Evolutionary conservation across 805 yeast genomes (phyloP), one percentile per base, ranked within the genome.

Genomic region (Yamadazyma sp.): DNA sequence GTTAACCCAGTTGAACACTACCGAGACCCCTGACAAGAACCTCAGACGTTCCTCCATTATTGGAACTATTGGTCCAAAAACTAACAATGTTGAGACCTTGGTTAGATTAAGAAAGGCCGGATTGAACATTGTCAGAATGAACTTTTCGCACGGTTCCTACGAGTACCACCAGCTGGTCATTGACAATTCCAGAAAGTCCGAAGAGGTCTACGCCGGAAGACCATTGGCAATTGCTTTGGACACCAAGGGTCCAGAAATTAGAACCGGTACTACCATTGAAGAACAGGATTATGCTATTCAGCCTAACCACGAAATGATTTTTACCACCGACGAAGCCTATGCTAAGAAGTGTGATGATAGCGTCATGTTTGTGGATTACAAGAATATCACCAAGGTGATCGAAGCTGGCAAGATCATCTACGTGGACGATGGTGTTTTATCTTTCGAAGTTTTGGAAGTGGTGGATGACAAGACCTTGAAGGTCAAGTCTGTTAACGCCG

Each of bases 181-280:
- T 66, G 97, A 91, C 78, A 91, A 93, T 62, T 88, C 97, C 55
- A 84, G 95, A 72, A 82, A 88, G 70, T 89, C 97, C 49, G 96
- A 86, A 71, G 82, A 81, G 67, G 65, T 84, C 40, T 89, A 83
- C 69, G 80, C 85, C 51, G 97, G 98, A 60, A 87, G 98, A 74
- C 99, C 98, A 39, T 77, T 93, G 59, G 98, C 96, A 46, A 90
- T 93, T 69, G 99, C 99, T 50, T 81, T 93, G 57, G 99, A 93
- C 70, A 93, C 98, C 67, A 93, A 93, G 80, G 99, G 99, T 55
- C 99, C 99, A 48, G 99, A 93, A 75, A 93, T 93, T 74, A 87
- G 99, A 80, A 91, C 99, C 42, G 99, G 99, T 70, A 81, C 89
- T 67, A 93, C 99, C 55, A 64, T 70, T 48, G 86, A 77, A 57